Percentiles rank a stretch among this genome's conserved stretches.
These are phyloP conservation scores for Ulota crispa DNA, from an alignment of 225 moss, liverwort and hornwort species.

Conservation along the genomic window DNA sequence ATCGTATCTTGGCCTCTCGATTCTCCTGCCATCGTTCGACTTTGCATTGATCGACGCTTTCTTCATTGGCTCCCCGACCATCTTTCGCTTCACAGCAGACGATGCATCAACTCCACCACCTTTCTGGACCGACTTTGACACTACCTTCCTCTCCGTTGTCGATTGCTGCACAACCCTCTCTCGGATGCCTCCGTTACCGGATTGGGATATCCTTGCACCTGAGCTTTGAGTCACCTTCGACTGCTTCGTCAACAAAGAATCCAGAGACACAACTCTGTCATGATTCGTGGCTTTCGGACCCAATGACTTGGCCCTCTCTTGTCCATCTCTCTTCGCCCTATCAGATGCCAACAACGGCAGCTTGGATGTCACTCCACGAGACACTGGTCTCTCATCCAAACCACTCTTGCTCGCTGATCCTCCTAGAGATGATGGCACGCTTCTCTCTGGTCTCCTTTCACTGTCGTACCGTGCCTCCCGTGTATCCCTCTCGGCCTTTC, in stretches of 20 bases:
- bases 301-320: conserved; percentile 33
- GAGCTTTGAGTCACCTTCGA: conserved; percentile 31
- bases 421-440: conserved; percentile 27
- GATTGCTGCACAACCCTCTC: conserved; percentile 45
- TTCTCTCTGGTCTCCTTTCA: conserved; percentile 38
- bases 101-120: conserved; percentile 15
- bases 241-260: conserved; percentile 27
- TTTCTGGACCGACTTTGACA: conserved; percentile 37
- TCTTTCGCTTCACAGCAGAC: conserved; percentile 42
- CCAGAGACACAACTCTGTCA: conserved; percentile 40
- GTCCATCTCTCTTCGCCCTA: conserved; percentile 32
- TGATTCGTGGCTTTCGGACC: conserved; percentile 48
- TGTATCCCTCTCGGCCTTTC: conserved; percentile 35
- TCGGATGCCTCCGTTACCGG: conserved; percentile 12
- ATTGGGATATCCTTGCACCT: conserved; percentile 29
- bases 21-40: conserved; percentile 49
- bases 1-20: conserved; percentile 41
- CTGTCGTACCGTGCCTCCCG: conserved; percentile 30
- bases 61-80: conserved; percentile 40
- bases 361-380: conserved; percentile 26
- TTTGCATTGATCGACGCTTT: conserved; percentile 39
- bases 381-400: conserved; percentile 23
- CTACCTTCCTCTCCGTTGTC: conserved; percentile 25
- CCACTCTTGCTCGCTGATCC: conserved; percentile 30
- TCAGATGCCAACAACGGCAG: conserved; percentile 7